Evolutionary conservation across 2,329 filamentous ascomycete species (phyloP).

Genomic region (Beauveria bassiana): DNA sequence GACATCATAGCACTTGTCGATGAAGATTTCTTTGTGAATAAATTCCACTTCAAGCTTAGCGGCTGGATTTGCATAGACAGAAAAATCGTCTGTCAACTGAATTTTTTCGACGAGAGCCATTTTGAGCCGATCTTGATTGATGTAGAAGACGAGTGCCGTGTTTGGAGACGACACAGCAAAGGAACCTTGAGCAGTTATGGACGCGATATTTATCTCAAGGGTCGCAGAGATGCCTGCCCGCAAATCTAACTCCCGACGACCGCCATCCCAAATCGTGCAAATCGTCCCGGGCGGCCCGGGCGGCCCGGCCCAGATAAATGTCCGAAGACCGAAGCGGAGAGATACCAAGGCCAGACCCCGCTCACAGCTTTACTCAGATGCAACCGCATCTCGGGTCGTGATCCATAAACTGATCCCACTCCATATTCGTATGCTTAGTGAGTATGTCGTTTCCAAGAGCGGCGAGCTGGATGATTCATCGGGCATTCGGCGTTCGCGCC

Average conservation of each 20-base stretch:
- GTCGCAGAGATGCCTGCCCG: not conserved
- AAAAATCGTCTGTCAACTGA: not conserved
- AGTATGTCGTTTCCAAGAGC: not conserved
- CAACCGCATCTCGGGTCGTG: not conserved
- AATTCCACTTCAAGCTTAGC: conserved; percentile 13
- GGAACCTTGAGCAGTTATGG: not conserved
- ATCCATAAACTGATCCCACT: not conserved
- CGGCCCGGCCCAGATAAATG: not conserved
- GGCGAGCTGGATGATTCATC: not conserved
- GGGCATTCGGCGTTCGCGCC: not conserved
- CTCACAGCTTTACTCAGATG: not conserved
- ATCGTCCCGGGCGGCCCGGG: not conserved
- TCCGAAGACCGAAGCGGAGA: conserved; percentile 2
- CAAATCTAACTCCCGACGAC: too few species aligned
- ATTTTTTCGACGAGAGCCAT: not conserved
- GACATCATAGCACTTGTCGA: conserved; percentile 18
- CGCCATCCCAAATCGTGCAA: not conserved
- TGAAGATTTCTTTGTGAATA: conserved; percentile 19
- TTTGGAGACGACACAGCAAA: not conserved
- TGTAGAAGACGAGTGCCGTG: not conserved
- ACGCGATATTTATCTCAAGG: not conserved
- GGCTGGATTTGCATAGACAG: not conserved
- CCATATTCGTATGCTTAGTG: not conserved
- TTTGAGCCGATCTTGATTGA: not conserved
- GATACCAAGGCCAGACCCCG: not conserved